These are phyloP conservation scores for Coniferiporia weirii DNA, from an alignment of 1,284 basidiomycete genomes.

Conservation along the genomic window DNA sequence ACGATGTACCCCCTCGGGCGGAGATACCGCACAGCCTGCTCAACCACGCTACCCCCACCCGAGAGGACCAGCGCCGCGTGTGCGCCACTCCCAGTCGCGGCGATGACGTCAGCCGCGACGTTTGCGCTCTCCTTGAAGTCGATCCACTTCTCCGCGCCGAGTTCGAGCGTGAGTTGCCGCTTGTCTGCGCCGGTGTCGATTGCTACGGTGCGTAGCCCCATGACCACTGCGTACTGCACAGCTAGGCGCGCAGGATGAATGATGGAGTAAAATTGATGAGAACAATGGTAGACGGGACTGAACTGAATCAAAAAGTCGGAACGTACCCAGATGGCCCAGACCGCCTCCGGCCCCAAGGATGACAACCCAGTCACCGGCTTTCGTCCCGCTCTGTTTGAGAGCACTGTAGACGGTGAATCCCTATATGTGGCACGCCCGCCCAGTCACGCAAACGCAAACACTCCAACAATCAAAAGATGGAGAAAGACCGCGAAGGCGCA, in stretches of 20 bases:
- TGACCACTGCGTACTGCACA: constrained; percentile 36
- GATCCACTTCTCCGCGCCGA: constrained; percentile 40
- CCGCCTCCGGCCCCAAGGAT: constrained; percentile 37
- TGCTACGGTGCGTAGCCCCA: constrained; percentile 42
- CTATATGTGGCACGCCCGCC: constrained; percentile 11
- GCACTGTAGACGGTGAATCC: constrained; percentile 43
- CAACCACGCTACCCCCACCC: constrained; percentile 33
- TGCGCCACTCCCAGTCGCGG: constrained; percentile 40
- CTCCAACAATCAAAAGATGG: constrained; percentile 4
- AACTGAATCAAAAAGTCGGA: background rate
- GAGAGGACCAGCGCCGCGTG: constrained; percentile 39
- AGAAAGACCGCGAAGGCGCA: constrained; percentile 4
- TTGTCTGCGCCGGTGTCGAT: constrained; percentile 43
- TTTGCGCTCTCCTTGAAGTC: constrained; percentile 37
- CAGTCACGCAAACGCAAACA: background rate
- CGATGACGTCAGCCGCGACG: constrained; percentile 31
- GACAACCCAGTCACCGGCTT: constrained; percentile 41
- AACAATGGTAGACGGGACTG: constrained; percentile 22
- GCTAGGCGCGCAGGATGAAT: constrained; percentile 24
- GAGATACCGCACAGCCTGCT: constrained; percentile 41
- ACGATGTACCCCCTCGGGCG: constrained; percentile 36
- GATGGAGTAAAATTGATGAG: background rate
- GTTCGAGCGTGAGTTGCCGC: constrained; percentile 33
- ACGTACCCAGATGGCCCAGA: constrained; percentile 20
- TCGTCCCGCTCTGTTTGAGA: constrained; percentile 36